phyloP scores from a whole-genome alignment of 176 grass and related monocot species.

The Musa acuminata region DNA sequence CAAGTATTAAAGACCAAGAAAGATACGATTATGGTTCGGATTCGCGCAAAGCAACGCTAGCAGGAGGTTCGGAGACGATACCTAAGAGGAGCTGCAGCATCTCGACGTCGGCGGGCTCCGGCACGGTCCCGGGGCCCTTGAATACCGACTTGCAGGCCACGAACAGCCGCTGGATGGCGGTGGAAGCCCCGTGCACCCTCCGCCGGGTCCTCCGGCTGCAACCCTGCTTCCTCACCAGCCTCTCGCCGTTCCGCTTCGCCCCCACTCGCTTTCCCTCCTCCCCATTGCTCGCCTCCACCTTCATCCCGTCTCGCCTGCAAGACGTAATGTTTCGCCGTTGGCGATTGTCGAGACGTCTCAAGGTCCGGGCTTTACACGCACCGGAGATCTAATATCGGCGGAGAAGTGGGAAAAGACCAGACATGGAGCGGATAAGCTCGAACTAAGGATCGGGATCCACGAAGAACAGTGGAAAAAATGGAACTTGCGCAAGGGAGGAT shows the following conservation, averaged over 20 bases:
- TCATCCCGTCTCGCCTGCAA: constrained; percentile 24
- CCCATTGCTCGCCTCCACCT: constrained; percentile 37
- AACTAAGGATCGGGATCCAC: background rate
- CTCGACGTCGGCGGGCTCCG: constrained; percentile 40
- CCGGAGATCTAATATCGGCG: background rate
- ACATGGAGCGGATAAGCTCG: background rate
- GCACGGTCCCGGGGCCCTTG: constrained; percentile 61
- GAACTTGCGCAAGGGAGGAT: background rate
- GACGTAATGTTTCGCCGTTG: background rate
- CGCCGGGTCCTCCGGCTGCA: constrained; percentile 22
- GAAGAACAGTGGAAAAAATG: background rate
- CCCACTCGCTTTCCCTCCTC: constrained; percentile 13
- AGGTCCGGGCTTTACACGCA: background rate
- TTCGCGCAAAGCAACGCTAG: background rate
- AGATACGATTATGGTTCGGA: background rate
- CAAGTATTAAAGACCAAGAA: too few relatives aligned
- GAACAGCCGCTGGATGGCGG: constrained; percentile 57
- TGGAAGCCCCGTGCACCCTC: background rate
- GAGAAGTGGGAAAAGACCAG: background rate
- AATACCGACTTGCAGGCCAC: constrained; percentile 68
- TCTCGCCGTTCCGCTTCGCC: background rate
- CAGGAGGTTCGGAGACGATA: constrained; percentile 12
- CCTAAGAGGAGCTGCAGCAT: constrained; percentile 57
- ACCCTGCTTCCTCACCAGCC: background rate
- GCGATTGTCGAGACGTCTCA: background rate